Base-by-base conservation (phyloP, 148 eudicot genomes). In the Heliosperma pusillum region DNA sequence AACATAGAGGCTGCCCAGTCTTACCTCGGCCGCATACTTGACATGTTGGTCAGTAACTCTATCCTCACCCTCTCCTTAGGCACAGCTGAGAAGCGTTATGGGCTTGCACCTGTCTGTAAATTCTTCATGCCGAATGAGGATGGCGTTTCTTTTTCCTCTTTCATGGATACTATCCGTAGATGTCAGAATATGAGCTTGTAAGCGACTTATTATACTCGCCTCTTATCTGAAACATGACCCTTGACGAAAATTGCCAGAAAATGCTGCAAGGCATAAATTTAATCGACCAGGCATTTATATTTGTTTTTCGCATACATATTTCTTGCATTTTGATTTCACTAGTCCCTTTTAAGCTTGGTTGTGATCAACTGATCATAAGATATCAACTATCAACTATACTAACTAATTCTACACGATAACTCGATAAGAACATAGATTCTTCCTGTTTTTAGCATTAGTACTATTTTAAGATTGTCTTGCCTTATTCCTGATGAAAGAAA, bases 51-150 rank as follows among this genome's bases (percentile, higher is more conserved):
- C 1, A 83, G 82, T 73, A 80, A 85, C 82, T 69, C 82, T 5
- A 83, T 89, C 19, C 82, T 89, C 47, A 79, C 61, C 26, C 69
- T 78, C 4, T 21, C 44, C 47, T 26, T 70, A 5, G 90, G 88
- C 11, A 62, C 53, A 1, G 85, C 52, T 1, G 88, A 88, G 85
- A 69, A 89, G 82, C 79, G 80, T 20, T 89, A 89, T 55, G 84
- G 85, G 3, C 78, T 86, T 24, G 91, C 86, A 2, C 89, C 88
- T 27, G 88, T 88, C 3, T 86, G 87, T 33, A 82, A 86, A 81
- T 88, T 71, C 79, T 79, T 87, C 81, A 80, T 83, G 7, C 80
- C 71, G 66, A 86, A 89, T 69, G 82, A 66, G 0, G 88, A 86
- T 64, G 93, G 88, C 6, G 89, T 21, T 64, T 62, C 70, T 64